Base-by-base conservation (phyloP, 2,329 filamentous ascomycete genomes). In the Epicoccum nigrum region DNA sequence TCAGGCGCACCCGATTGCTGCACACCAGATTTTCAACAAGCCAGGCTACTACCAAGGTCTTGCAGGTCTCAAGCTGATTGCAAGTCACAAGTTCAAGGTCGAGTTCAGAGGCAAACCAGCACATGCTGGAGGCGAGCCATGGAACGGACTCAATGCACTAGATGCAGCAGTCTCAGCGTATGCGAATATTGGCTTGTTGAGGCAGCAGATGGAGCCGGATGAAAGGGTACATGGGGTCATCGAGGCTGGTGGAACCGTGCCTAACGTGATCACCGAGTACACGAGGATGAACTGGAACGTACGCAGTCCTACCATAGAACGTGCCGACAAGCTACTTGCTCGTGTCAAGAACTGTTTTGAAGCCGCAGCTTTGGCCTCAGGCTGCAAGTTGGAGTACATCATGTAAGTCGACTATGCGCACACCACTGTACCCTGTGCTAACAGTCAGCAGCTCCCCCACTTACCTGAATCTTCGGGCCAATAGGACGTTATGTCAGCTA, bases 391-490 rank as follows among this genome's bases (percentile, higher is more conserved):
- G 11, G 68, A 71, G 23, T 74, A 73, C 27, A 71, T 71, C 15
- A 39, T 54, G 74, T 75, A 52, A 63, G 71, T 20, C 6, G 8
- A 27, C 23, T 25, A 2, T 25, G 3, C 23, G 23, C 9, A 7
- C 6, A 25, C 1, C 1, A 9, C 23, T 25, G 23, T 1, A 25
- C 1, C 9, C 28, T 15, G n/a, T 31, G 23, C 25, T 57, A 13
- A 51, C 11, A 3, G 1, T 4, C 4, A 25, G 12, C n/a, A 74
- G 71, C 6, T 55, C 67, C 4, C 70, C 69, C 4, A 69, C 71
- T 1, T 82, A 82, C 43, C 73, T 72, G 11, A 76, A 81, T 47
- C 65, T 82, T 15, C 72, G 75, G 17, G 63, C 74, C 6, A 82
- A 81, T 49, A 65, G 73, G 5, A 69, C 75, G 0, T 65, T 82